Base-by-base conservation (phyloP, 2,329 filamentous ascomycete species). In the Claviceps citrina region DNA sequence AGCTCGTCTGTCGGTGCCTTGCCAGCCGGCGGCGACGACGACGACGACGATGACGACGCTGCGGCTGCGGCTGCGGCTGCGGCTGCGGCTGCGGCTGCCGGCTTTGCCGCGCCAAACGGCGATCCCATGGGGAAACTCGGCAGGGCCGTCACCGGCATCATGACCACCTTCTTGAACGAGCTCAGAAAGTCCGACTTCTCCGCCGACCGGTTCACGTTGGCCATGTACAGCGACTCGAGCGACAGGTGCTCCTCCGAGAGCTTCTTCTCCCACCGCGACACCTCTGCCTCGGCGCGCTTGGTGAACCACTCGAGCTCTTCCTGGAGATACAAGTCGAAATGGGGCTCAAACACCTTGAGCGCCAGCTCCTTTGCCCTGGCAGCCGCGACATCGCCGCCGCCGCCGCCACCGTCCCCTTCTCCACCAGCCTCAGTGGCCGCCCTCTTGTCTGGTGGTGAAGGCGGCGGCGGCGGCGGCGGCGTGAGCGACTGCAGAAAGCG, bases 151-250 rank as follows among this genome's bases (percentile, higher is more conserved):
- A 98, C 89, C 2, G 91, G 91, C 78, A 94, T 93, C 87, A 98
- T 95, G 47, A 98, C 84, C 7, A 98, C 91, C 59, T 96, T 96
- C 55, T 86, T 95, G 68, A 98, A 98, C 0, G 87, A 94, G 34
- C 80, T 91, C 45, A 98, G 57, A 52, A 98, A 98, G 56, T 98
- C 91, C 49, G 86, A 84, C 63, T 98, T 98, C 47, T 93, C 91
- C 1, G 86, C 91, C 56, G 93, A 86, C 20, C 91, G 75, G 55
- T 89, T 95, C 54, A 96, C 77, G 56, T 86, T 95, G 19, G 81
- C 82, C 89, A 96, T 95, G 63, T 86, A 91, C 55, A 93, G 93
- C 0, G 84, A 91, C 61, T 98, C 91, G 0, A 84, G 79, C 2
- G 81, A 83, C 13, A 84, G 86, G 49, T 94, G 87, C 60, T 95